Conservation (phyloP, 768 basidiomycete species). For the Trametes punicea region DNA sequence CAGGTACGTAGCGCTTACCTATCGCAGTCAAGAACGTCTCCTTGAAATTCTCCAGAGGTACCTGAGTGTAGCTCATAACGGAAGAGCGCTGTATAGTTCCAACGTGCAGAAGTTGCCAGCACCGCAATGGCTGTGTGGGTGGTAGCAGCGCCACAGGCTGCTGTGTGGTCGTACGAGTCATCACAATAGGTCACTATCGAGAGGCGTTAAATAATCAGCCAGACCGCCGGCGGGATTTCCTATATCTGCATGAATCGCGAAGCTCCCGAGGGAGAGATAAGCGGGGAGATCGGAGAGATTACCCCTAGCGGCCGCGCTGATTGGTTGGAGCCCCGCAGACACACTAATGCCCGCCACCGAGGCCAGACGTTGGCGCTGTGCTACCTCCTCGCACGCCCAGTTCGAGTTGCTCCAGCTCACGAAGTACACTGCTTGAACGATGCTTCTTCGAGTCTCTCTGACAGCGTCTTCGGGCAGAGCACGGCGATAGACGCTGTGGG, state of each 20-base stretch:
- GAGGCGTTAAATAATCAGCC: background rate
- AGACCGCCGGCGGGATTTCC: background rate
- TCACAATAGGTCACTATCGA: background rate
- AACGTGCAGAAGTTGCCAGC: background rate
- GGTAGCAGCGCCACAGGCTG: background rate
- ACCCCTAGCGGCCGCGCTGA: background rate
- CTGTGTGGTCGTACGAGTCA: slow-evolving; percentile 5
- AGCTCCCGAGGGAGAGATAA: slow-evolving; percentile 9
- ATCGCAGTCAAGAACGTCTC: slow-evolving; percentile 46
- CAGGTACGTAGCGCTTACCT: slow-evolving; percentile 36
- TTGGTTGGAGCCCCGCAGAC: background rate
- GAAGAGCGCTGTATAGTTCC: background rate
- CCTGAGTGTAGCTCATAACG: slow-evolving; percentile 41
- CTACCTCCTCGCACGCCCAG: background rate
- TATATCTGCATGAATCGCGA: background rate
- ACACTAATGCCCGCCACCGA: slow-evolving; percentile 2
- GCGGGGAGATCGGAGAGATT: slow-evolving; percentile 4
- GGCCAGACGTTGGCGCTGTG: background rate
- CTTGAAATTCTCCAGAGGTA: slow-evolving; percentile 47
- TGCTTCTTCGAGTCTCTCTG: background rate
- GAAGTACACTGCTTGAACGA: background rate
- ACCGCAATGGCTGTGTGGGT: background rate
- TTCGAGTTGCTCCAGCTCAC: too few species aligned
- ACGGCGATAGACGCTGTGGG: slow-evolving; percentile 7
- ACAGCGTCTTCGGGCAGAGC: background rate